These are phyloP conservation scores for Paulownia fortunei DNA, from an alignment of 257 asterid genomes.

Conservation along the genomic window DNA sequence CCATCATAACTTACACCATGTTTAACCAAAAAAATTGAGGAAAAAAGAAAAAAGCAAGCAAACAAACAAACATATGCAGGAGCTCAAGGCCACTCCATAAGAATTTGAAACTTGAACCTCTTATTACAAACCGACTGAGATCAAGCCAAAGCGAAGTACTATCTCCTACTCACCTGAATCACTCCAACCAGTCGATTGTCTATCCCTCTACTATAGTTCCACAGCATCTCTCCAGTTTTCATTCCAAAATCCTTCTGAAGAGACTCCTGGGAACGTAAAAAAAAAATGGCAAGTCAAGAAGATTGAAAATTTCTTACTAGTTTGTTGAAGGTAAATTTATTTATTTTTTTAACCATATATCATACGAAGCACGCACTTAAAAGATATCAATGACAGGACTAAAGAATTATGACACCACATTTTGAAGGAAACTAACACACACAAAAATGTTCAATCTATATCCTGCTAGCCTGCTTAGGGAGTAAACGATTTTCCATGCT, in stretches of 20 bases:
- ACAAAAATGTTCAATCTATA: background rate
- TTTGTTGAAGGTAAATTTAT: background rate
- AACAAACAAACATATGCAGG: slow-evolving; percentile 9
- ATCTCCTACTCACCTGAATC: slow-evolving; percentile 52
- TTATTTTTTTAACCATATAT: background rate
- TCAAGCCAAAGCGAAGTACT: slow-evolving; percentile 11
- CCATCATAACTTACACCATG: background rate
- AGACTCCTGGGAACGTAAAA: slow-evolving; percentile 67
- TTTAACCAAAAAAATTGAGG: background rate
- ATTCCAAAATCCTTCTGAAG: slow-evolving; percentile 91
- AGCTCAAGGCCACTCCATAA: slow-evolving; percentile 16
- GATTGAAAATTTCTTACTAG: background rate
- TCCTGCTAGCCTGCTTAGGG: background rate
- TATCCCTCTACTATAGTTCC: slow-evolving; percentile 92
- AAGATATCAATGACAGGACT: background rate
- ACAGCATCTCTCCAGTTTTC: slow-evolving; percentile 92
- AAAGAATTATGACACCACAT: background rate
- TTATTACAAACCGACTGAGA: slow-evolving; percentile 1
- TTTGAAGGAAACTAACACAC: background rate
- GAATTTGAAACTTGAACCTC: slow-evolving; percentile 18
- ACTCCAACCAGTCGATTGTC: slow-evolving; percentile 80
- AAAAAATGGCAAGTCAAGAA: slow-evolving; percentile 23
- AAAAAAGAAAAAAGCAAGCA: background rate
- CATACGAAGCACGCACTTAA: slow-evolving; percentile 16
- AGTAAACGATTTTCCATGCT: background rate